A percentile compares a stretch with the other conserved stretches of the same genome.
Evolutionary conservation across 345 rosid species (phyloP).

Genomic region (Eucalyptus fibrosa): DNA sequence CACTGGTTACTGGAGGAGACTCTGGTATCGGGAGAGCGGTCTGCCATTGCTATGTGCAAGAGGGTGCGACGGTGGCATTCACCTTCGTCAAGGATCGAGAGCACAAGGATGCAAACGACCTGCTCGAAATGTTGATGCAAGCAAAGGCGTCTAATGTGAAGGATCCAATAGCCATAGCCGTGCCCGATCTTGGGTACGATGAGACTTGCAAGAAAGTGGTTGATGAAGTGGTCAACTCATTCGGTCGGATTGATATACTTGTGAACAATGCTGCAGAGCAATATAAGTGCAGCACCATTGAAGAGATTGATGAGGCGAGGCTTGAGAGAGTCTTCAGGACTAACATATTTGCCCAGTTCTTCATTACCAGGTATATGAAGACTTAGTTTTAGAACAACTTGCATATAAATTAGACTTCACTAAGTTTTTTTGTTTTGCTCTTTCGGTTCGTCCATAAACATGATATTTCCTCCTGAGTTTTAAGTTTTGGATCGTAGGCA

Average conservation of each 20-base stretch:
- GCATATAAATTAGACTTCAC: neutral
- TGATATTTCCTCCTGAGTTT: neutral
- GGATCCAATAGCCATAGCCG: conserved; percentile 43
- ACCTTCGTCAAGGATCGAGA: conserved; percentile 52
- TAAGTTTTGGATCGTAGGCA: conserved; percentile 15
- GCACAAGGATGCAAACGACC: conserved; percentile 64
- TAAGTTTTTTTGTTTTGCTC: neutral
- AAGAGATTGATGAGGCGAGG: conserved; percentile 61
- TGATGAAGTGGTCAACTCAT: conserved; percentile 49
- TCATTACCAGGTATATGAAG: conserved; percentile 21
- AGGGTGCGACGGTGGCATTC: conserved; percentile 72
- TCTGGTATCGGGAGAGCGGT: conserved; percentile 78
- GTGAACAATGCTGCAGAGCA: conserved; percentile 68
- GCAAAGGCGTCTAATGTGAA: conserved; percentile 33
- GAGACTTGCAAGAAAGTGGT: conserved; percentile 56
- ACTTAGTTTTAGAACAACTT: neutral
- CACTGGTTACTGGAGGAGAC: conserved; percentile 73
- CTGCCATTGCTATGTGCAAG: conserved; percentile 25
- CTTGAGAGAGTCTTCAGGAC: conserved; percentile 64
- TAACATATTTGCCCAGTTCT: conserved; percentile 58
- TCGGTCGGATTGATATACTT: conserved; percentile 48
- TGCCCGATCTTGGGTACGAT: conserved; percentile 50
- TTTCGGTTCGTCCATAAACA: neutral
- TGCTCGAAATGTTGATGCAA: conserved; percentile 25
- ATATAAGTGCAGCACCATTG: conserved; percentile 22